Percentiles rank a stretch among this genome's conserved stretches.
These are phyloP conservation scores for Nakaseomyces sp. DNA, from an alignment of 1,139 yeast species.

Conservation along the genomic window DNA sequence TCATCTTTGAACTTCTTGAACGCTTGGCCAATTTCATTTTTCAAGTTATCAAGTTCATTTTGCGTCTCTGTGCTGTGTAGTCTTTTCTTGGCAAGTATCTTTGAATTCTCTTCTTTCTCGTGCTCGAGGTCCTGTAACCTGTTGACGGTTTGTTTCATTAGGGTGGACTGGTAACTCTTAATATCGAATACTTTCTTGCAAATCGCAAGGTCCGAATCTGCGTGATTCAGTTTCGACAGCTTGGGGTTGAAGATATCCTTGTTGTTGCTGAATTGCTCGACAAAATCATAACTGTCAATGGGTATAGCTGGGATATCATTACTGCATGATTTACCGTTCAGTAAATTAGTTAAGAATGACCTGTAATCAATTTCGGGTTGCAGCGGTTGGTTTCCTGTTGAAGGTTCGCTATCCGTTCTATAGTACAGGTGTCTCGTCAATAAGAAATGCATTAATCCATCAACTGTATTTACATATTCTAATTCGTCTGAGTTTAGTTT, in stretches of 20 bases:
- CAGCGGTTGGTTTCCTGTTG: too few relatives aligned
- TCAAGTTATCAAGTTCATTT: slow-evolving; percentile 38
- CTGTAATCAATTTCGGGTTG: slow-evolving; percentile 7
- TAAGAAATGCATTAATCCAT: slow-evolving; percentile 24
- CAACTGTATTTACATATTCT: slow-evolving; percentile 16
- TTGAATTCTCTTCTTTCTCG: slow-evolving; percentile 26
- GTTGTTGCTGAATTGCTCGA: slow-evolving; percentile 2
- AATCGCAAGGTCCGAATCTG: slow-evolving; percentile 8
- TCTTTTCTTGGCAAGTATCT: slow-evolving; percentile 33
- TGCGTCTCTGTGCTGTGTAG: slow-evolving; percentile 44
- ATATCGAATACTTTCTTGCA: slow-evolving; percentile 25
- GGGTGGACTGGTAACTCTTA: slow-evolving; percentile 34
- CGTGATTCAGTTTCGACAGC: slow-evolving; percentile 14
- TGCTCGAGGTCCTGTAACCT: slow-evolving; percentile 34
- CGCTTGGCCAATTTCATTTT: slow-evolving; percentile 40
- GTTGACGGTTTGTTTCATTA: slow-evolving; percentile 37
- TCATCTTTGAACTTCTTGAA: slow-evolving; percentile 41
- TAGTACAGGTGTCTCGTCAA: slow-evolving; percentile 2
- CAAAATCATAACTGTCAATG: neutral
- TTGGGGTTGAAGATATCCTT: slow-evolving; percentile 12
- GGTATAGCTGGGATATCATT: slow-evolving; percentile 12
- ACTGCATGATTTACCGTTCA: slow-evolving; percentile 13
- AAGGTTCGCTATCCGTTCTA: neutral
- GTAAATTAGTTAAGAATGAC: slow-evolving; percentile 8
- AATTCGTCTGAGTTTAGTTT: slow-evolving; percentile 11